These are phyloP conservation scores for Aegilops bicornis DNA, from an alignment of 176 grass and related monocot genomes.

Conservation along the genomic window DNA sequence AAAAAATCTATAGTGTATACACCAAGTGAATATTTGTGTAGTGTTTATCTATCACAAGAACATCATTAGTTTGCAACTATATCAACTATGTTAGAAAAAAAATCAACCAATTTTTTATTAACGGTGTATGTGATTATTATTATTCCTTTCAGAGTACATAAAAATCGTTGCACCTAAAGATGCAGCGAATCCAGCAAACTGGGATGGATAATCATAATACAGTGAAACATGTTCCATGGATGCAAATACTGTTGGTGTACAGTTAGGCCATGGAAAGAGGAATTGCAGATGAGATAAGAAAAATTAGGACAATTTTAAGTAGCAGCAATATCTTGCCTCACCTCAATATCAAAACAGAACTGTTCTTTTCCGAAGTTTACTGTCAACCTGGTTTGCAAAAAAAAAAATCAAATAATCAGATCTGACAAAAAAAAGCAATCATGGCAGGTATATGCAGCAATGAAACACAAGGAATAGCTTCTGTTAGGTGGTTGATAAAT, in stretches of 20 bases:
- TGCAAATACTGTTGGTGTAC: background rate
- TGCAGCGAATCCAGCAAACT: background rate
- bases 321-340: conserved; percentile 28
- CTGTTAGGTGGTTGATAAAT: background rate
- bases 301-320: background rate
- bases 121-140: background rate
- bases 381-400: conserved; percentile 61
- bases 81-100: background rate
- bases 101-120: background rate
- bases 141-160: background rate
- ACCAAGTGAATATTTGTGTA: background rate
- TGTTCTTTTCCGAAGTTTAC: conserved; percentile 87
- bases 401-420: background rate
- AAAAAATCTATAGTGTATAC: background rate
- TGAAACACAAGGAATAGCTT: background rate
- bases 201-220: conserved; percentile 12
- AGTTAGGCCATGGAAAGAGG: background rate
- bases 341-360: conserved; percentile 91
- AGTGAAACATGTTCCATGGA: background rate
- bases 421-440: conserved; percentile 30
- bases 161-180: background rate
- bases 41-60: conserved; percentile 8
- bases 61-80: background rate
- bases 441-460: background rate
- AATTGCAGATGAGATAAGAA: background rate